Evolutionary conservation across 306 rosid genomes (phyloP).

Genomic region (Neltuma alba): DNA sequence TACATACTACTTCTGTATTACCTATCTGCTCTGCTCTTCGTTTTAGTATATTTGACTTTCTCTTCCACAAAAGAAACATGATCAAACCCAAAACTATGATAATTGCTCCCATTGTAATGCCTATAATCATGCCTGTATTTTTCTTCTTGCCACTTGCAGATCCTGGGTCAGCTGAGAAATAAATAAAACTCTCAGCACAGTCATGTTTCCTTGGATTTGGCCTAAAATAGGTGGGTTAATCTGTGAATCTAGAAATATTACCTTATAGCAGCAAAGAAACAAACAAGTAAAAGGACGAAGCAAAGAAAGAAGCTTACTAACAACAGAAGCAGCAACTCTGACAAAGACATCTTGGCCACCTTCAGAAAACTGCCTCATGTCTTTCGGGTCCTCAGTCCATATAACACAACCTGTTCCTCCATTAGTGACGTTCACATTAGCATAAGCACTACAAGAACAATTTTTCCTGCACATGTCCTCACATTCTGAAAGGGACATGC

Average conservation of each 20-base stretch:
- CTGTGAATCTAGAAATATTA: background rate
- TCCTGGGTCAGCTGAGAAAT: constrained; percentile 34
- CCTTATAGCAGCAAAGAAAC: background rate
- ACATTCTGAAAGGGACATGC: constrained; percentile 22
- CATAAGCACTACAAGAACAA: constrained; percentile 53
- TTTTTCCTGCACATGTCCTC: constrained; percentile 30
- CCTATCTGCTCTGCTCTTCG: constrained; percentile 33
- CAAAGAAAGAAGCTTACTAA: constrained; percentile 34
- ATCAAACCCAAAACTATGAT: constrained; percentile 33
- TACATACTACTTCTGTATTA: background rate
- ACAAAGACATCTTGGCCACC: constrained; percentile 45
- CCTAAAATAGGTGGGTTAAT: background rate
- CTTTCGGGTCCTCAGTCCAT: constrained; percentile 42
- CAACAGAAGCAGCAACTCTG: constrained; percentile 46
- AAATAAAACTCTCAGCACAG: background rate
- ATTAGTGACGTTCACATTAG: constrained; percentile 18
- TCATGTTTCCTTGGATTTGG: background rate
- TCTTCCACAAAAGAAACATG: constrained; percentile 37
- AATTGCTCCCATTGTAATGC: constrained; percentile 26
- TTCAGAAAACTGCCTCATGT: constrained; percentile 37
- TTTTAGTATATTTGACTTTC: background rate
- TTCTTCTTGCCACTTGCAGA: constrained; percentile 28
- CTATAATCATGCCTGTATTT: constrained; percentile 15
- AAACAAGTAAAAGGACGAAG: background rate
- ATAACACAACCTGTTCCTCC: constrained; percentile 49